Conservation (phyloP, 331 rosid species). For the Prunus yedoensis region DNA sequence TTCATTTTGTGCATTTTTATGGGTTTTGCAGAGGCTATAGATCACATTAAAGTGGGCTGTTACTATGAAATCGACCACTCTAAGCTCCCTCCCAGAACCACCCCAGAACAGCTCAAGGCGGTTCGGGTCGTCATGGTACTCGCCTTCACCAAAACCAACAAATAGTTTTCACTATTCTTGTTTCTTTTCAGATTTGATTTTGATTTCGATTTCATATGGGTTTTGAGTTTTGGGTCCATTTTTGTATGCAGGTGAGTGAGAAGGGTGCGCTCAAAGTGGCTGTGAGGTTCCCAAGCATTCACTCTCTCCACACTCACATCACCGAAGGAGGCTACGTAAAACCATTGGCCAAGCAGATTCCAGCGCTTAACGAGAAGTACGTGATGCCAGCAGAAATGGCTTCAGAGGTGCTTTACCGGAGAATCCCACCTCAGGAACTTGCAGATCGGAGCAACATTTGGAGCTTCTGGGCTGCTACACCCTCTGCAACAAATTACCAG, state of each 20-base stretch:
- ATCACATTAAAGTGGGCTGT: slow-evolving; percentile 52
- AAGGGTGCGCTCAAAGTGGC: slow-evolving; percentile 41
- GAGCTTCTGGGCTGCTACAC: slow-evolving; percentile 60
- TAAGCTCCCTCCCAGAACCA: slow-evolving; percentile 39
- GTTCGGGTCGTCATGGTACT: slow-evolving; percentile 63
- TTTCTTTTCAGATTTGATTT: neutral
- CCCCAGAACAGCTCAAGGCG: slow-evolving; percentile 52
- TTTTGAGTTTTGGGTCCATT: slow-evolving; percentile 9
- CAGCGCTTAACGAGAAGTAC: slow-evolving; percentile 63
- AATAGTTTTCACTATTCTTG: neutral
- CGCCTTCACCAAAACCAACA: neutral
- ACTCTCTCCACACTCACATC: slow-evolving; percentile 60
- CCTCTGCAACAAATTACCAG: neutral
- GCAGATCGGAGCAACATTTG: slow-evolving; percentile 44
- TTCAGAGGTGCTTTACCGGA: slow-evolving; percentile 47
- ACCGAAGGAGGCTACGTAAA: slow-evolving; percentile 30
- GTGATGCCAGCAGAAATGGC: slow-evolving; percentile 51
- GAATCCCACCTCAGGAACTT: slow-evolving; percentile 47
- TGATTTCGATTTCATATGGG: neutral
- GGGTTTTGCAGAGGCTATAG: slow-evolving; percentile 35
- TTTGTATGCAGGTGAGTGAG: slow-evolving; percentile 53
- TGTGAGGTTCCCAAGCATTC: slow-evolving; percentile 66
- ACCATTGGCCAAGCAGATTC: slow-evolving; percentile 45
- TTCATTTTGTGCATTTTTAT: neutral
- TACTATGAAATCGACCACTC: slow-evolving; percentile 68